Conservation (phyloP, 805 yeast genomes). For the Spathaspora girioi region DNA sequence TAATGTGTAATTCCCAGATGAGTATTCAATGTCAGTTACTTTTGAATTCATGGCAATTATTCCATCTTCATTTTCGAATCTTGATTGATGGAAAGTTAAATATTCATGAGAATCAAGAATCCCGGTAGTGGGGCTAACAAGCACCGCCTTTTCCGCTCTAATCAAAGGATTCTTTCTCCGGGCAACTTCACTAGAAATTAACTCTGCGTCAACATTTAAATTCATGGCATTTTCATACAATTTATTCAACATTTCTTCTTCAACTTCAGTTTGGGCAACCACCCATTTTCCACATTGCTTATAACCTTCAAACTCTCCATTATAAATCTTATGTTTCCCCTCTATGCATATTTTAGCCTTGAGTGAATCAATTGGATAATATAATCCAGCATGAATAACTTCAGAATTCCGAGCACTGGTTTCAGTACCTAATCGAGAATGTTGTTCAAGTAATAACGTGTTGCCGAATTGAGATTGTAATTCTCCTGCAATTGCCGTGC, state of each 20-base stretch:
- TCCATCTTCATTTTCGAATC: constrained; percentile 56
- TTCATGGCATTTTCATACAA: constrained; percentile 47
- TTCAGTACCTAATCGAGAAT: constrained; percentile 65
- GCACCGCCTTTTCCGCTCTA: constrained; percentile 54
- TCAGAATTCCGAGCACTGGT: constrained; percentile 90
- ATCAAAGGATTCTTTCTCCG: constrained; percentile 61
- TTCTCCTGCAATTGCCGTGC: constrained; percentile 76
- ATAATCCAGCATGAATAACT: constrained; percentile 88
- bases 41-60: constrained; percentile 61
- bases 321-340: constrained; percentile 70
- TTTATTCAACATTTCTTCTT: constrained; percentile 56
- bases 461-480: constrained; percentile 44
- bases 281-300: constrained; percentile 78
- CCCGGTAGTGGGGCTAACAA: constrained; percentile 80
- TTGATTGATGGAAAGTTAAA: constrained; percentile 54
- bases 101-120: constrained; percentile 79
- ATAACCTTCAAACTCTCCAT: constrained; percentile 39
- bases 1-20: constrained; percentile 22
- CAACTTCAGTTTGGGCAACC: constrained; percentile 72
- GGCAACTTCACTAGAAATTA: constrained; percentile 46
- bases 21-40: constrained; percentile 40
- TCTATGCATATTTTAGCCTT: constrained; percentile 68
- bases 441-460: constrained; percentile 69
- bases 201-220: constrained; percentile 56
- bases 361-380: constrained; percentile 67